A percentile compares a stretch with the other conserved stretches of the same genome.
phyloP scores from a whole-genome alignment of 2,329 filamentous ascomycete species.

The Colletotrichum sp. region DNA sequence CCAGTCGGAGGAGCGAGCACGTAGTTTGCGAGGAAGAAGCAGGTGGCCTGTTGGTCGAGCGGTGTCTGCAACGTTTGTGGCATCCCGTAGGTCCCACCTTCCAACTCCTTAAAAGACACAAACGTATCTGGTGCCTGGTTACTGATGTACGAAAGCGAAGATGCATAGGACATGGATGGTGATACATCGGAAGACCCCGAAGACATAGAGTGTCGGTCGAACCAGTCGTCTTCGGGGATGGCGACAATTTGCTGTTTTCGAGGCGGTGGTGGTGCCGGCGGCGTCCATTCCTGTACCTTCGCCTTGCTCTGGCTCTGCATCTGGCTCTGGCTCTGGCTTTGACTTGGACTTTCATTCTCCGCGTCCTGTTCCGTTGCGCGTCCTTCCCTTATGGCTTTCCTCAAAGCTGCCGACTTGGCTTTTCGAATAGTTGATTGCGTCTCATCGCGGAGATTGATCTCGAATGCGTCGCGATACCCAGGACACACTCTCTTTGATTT shows the following conservation, averaged over 20 bases:
- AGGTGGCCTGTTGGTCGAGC: slow-evolving; percentile 27
- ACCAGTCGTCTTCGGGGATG: slow-evolving; percentile 10
- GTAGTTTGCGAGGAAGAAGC: slow-evolving; percentile 28
- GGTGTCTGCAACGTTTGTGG: slow-evolving; percentile 23
- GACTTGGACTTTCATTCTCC: not conserved
- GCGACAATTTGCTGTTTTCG: slow-evolving; percentile 12
- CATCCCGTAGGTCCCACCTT: slow-evolving; percentile 5
- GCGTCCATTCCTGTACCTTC: slow-evolving; percentile 13
- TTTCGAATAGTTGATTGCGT: slow-evolving; percentile 23
- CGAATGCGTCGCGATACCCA: slow-evolving; percentile 21
- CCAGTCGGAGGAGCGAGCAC: slow-evolving; percentile 24
- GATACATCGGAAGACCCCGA: slow-evolving; percentile 12
- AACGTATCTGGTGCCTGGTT: slow-evolving; percentile 6
- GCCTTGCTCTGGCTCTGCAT: not conserved
- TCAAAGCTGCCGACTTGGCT: slow-evolving; percentile 20
- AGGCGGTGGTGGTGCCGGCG: not conserved
- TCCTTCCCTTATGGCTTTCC: slow-evolving; percentile 18
- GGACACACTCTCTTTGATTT: slow-evolving; percentile 25
- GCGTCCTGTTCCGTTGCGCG: slow-evolving; percentile 6
- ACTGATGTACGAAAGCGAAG: slow-evolving; percentile 16
- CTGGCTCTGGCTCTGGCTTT: not conserved
- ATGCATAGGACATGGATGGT: slow-evolving; percentile 16
- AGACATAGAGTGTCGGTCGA: slow-evolving; percentile 8
- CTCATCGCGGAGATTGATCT: slow-evolving; percentile 23
- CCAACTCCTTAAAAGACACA: slow-evolving; percentile 12